phyloP scores from a whole-genome alignment of 495 filamentous ascomycete genomes.

The Hyphodiscus hymeniophilus region DNA sequence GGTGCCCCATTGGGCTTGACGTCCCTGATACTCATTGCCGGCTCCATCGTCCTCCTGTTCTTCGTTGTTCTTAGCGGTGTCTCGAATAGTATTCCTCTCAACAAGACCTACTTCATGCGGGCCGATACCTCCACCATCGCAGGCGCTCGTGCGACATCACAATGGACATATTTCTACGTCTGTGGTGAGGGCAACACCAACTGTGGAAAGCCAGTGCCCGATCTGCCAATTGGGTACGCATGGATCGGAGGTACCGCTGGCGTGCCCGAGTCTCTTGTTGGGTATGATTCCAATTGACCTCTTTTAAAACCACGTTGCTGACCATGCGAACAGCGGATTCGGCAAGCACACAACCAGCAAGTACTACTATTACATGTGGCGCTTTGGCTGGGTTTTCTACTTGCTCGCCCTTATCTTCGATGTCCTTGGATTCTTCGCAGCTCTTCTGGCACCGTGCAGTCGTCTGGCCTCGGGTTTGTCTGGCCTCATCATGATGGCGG shows the following conservation, averaged over 20 bases:
- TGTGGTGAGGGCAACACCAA: constrained; percentile 40
- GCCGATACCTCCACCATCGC: constrained; percentile 63
- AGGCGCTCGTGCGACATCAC: constrained; percentile 50
- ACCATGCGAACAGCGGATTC: constrained; percentile 22
- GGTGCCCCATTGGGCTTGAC: constrained; percentile 33
- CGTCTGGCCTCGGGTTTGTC: constrained; percentile 39
- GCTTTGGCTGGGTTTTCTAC: constrained; percentile 65
- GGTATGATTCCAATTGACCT: constrained; percentile 15
- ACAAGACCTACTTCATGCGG: constrained; percentile 74
- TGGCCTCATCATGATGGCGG: constrained; percentile 27
- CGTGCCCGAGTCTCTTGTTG: constrained; percentile 34
- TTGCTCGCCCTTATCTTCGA: constrained; percentile 60
- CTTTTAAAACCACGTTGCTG: not conserved
- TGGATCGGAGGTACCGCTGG: constrained; percentile 33
- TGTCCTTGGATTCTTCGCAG: constrained; percentile 42
- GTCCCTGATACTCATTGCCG: constrained; percentile 68
- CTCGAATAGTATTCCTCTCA: constrained; percentile 50
- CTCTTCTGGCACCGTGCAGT: constrained; percentile 39
- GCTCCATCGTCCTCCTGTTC: constrained; percentile 67
- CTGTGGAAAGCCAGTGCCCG: constrained; percentile 37
- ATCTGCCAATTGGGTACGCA: constrained; percentile 39
- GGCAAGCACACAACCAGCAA: constrained; percentile 39
- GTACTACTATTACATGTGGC: constrained; percentile 48
- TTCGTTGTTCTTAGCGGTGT: constrained; percentile 70
- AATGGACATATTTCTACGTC: constrained; percentile 86